A percentile compares a stretch with the other conserved stretches of the same genome.
Evolutionary conservation across 805 yeast species (phyloP).

Genomic region (Helenozyma baotianmanensis): DNA sequence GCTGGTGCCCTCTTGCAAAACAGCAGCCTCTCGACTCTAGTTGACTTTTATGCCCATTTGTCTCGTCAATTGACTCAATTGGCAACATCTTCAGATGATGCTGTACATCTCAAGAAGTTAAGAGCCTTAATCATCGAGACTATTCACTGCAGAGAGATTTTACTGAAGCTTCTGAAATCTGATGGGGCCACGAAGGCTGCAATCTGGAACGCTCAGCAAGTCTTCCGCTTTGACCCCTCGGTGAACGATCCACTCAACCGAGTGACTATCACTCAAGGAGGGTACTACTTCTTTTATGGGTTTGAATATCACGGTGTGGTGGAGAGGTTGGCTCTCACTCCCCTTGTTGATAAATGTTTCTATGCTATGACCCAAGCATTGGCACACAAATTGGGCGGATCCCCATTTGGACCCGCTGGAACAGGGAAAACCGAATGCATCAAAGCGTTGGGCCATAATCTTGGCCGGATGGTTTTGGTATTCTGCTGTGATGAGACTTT

Average conservation of each 20-base stretch:
- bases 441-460: conserved; percentile 72
- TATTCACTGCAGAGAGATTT: conserved; percentile 51
- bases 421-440: conserved; percentile 94
- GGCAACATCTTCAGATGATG: conserved; percentile 16
- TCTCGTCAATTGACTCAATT: conserved; percentile 25
- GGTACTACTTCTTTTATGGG: conserved; percentile 56
- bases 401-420: conserved; percentile 95
- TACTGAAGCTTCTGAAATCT: conserved; percentile 15
- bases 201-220: conserved; percentile 51
- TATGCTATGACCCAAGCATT: conserved; percentile 71
- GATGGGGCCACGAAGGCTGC: conserved; percentile 15
- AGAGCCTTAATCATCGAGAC: conserved; percentile 66
- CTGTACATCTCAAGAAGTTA: conserved; percentile 34
- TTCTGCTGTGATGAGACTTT: conserved; percentile 90
- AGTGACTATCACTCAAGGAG: conserved; percentile 49
- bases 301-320: conserved; percentile 78
- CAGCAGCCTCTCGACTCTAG: background rate
- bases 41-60: conserved; percentile 4
- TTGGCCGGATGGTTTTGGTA: conserved; percentile 79
- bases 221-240: conserved; percentile 35
- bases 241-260: conserved; percentile 23
- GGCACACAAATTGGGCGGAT: conserved; percentile 74
- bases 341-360: conserved; percentile 60
- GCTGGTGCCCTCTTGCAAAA: conserved; percentile 29
- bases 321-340: conserved; percentile 72